Evolutionary conservation across 2,329 filamentous ascomycete species (phyloP), one percentile per base, ranked within the genome.

Genomic region (Bisporella sp.): DNA sequence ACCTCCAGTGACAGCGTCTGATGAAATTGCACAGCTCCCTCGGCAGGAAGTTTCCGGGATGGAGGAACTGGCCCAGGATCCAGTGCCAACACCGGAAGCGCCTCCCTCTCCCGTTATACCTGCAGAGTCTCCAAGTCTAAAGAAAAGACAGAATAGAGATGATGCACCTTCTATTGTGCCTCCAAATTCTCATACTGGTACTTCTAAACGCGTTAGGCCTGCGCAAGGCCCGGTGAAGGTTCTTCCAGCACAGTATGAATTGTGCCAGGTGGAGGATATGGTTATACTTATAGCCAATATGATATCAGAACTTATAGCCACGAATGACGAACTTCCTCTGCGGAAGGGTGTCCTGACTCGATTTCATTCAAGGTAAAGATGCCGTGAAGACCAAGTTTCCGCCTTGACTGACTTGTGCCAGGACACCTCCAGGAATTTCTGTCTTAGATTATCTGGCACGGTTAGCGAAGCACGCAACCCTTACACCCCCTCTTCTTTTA

Each of bases 381-480:
- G 4, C 31, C 31, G 32, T 28, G 21, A 8, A 32, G 29, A 28
- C 37, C 39, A 50, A 29, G 31, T 35, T 12, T 9, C 6, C 6
- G 12, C 45, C n/a, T 32, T 43, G 44, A 47, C 40, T 41, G 37
- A 33, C 43, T 41, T 45, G 30, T 30, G 12, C 39, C 40, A 55
- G 54, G 48, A 64, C 85, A 12, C 84, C 93, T 1, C 93, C 93
- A 6, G 91, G 88, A 47, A 99, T 99, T 53, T 96, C 90, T 30
- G 92, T 99, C 32, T 77, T 85, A 54, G 93, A 99, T 67, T 99
- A 99, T 66, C 78, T 99, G 35, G 87, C 93, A 62, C 85, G 93
- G 56, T 76, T 99, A 51, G 93, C 95, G 29, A 89, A 90, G 52
- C 93, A 99, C 66, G 93, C 93, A 30, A 96, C 92, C 0, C 77